These are phyloP conservation scores for Clavariopsis aquatica DNA, from an alignment of 495 filamentous ascomycete genomes.

Conservation along the genomic window DNA sequence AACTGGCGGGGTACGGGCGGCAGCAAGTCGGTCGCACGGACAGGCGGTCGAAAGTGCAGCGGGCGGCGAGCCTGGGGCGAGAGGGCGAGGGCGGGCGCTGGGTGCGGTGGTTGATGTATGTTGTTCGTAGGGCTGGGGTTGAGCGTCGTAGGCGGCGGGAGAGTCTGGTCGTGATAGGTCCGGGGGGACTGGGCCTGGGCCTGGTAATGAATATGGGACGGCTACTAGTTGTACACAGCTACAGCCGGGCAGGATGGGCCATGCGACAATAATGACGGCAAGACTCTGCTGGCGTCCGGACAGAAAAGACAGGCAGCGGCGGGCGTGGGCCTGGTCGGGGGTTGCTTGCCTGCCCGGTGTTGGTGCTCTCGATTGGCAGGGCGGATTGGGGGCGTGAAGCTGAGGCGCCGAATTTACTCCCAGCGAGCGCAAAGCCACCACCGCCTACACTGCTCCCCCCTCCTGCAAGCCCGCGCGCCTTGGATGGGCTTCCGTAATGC, in stretches of 20 bases:
- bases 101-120: constrained; percentile 6
- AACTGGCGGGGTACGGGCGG: constrained; percentile 31
- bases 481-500: background rate
- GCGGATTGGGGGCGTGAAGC: constrained; percentile 17
- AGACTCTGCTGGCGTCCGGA: constrained; percentile 1
- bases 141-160: constrained; percentile 15
- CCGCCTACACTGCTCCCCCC: background rate
- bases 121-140: constrained; percentile 23
- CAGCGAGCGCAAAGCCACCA: constrained; percentile 21
- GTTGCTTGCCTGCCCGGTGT: background rate
- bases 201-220: background rate
- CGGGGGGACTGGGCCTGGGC: background rate
- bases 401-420: constrained; percentile 11
- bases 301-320: background rate
- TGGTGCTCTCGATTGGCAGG: background rate
- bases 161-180: constrained; percentile 24
- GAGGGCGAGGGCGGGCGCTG: constrained; percentile 15
- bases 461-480: background rate
- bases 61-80: background rate
- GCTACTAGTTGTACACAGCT: background rate
- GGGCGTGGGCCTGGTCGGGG: constrained; percentile 4
- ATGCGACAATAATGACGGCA: too few species aligned
- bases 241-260: too few species aligned
- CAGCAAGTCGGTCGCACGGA: constrained; percentile 26
- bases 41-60: background rate